These are phyloP conservation scores for Candida silvicultrix DNA, from an alignment of 805 yeast genomes.

Conservation along the genomic window DNA sequence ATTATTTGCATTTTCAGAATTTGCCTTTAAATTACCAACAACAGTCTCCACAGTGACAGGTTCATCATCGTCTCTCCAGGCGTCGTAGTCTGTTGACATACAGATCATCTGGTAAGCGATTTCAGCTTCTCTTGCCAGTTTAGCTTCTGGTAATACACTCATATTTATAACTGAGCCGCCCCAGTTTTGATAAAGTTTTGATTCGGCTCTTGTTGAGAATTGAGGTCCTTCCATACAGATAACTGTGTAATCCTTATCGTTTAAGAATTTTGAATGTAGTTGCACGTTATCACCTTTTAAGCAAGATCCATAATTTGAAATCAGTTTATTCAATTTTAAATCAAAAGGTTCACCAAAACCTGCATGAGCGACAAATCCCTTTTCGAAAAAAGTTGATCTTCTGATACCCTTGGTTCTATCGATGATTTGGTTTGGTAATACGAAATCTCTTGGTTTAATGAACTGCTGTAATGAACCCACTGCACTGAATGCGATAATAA, in stretches of 20 bases:
- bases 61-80: slow-evolving; percentile 94
- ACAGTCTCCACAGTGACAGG: slow-evolving; percentile 98
- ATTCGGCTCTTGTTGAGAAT: slow-evolving; percentile 94
- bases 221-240: slow-evolving; percentile 99
- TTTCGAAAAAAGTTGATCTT: slow-evolving; percentile 75
- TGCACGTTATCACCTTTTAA: slow-evolving; percentile 41
- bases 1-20: slow-evolving; percentile 77
- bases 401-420: slow-evolving; percentile 97
- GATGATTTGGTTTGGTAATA: slow-evolving; percentile 91
- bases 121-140: slow-evolving; percentile 96
- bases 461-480: slow-evolving; percentile 91
- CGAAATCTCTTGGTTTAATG: slow-evolving; percentile 92
- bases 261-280: slow-evolving; percentile 63
- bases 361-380: slow-evolving; percentile 95
- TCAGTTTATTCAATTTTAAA: slow-evolving; percentile 55
- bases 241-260: slow-evolving; percentile 70
- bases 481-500: slow-evolving; percentile 88
- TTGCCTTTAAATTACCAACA: slow-evolving; percentile 83
- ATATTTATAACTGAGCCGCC: slow-evolving; percentile 95
- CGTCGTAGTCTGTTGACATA: slow-evolving; percentile 98
- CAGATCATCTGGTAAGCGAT: slow-evolving; percentile 96
- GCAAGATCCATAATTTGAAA: slow-evolving; percentile 52
- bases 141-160: slow-evolving; percentile 97
- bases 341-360: slow-evolving; percentile 98
- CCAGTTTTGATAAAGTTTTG: slow-evolving; percentile 75